Evolutionary conservation across 1,284 basidiomycete genomes (phyloP), one percentile per base, ranked within the genome.

Genomic region (Veloboletus limbatus): DNA sequence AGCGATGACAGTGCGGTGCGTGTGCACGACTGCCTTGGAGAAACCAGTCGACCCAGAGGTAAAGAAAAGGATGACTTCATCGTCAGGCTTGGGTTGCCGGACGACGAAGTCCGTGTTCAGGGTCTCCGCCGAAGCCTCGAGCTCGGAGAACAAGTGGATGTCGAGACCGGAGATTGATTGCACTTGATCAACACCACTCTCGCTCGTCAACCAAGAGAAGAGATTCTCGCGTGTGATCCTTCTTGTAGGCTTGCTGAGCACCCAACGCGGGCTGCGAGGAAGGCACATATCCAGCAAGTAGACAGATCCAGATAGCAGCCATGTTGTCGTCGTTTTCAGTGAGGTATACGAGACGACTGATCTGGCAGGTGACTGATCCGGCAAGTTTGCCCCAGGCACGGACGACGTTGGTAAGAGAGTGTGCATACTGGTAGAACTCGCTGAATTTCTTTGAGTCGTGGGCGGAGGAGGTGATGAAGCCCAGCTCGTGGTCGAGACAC

Each of bases 281-380:
- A 1, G 61, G 58, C 6, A n/a, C n/a, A n/a, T n/a, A n/a, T n/a
- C n/a, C n/a, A n/a, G n/a, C n/a, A n/a, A n/a, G n/a, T n/a, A 60
- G 44, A 39, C 57, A 64, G 0, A 61, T 55, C 61, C 61, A 60
- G 17, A 60, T 22, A 3, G 57, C 61, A 7, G 55, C 52, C 58
- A 60, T 62, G 25, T 51, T 64, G 35, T 62, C 58, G 32, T 62
- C 61, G 11, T 64, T 59, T 26, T 60, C 58, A 1, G 59, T 64
- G 21, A 63, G 26, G 22, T 60, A 64, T 4, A 60, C 52, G 1
- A 64, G 47, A 68, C 20, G 25, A 65, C 17, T 3, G 59, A 63
- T 1, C 59, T 54, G 3, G 39, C 14, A 18, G 7, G 67, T 21
- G 25, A 65, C 17, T 3, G 59, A 63, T 1, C 59, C 56, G 3